A percentile compares a stretch with the other conserved stretches of the same genome.
Evolutionary conservation across 176 grass and related monocot genomes (phyloP).

Genomic region (Chloris gayana): DNA sequence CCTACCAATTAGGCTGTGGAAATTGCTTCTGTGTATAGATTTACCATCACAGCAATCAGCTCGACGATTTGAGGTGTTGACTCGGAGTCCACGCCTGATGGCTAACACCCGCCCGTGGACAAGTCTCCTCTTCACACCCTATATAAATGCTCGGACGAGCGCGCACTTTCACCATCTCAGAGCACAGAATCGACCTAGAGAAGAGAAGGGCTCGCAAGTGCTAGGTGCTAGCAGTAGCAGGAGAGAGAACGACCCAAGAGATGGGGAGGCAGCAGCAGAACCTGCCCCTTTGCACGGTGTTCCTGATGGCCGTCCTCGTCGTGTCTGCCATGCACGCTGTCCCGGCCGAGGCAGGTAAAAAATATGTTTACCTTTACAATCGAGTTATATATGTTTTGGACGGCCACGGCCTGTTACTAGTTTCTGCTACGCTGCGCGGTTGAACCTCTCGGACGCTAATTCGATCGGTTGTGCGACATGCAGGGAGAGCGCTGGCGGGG

Average conservation of each 20-base stretch:
- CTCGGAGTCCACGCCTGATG: background rate
- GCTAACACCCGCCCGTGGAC: background rate
- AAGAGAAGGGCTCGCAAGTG: background rate
- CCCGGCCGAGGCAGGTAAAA: background rate
- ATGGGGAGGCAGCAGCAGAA: background rate
- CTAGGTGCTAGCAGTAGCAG: too few species aligned
- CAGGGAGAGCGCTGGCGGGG: background rate
- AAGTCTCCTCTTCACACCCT: background rate
- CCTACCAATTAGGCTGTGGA: too few species aligned
- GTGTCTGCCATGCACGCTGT: slow-evolving; percentile 3
- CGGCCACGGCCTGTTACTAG: too few species aligned
- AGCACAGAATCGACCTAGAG: background rate
- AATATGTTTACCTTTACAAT: background rate
- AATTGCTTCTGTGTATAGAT: too few species aligned
- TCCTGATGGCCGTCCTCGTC: slow-evolving; percentile 10
- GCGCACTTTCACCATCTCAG: background rate
- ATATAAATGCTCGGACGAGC: background rate
- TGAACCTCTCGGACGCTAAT: background rate
- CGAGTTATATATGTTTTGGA: too few species aligned
- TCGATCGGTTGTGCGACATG: background rate
- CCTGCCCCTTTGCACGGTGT: background rate
- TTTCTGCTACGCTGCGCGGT: too few species aligned
- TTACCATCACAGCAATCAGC: too few species aligned
- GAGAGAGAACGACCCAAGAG: background rate
- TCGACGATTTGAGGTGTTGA: background rate